Conservation (phyloP, 352 stramenopile species). For the Paralagenidium karlingii region DNA sequence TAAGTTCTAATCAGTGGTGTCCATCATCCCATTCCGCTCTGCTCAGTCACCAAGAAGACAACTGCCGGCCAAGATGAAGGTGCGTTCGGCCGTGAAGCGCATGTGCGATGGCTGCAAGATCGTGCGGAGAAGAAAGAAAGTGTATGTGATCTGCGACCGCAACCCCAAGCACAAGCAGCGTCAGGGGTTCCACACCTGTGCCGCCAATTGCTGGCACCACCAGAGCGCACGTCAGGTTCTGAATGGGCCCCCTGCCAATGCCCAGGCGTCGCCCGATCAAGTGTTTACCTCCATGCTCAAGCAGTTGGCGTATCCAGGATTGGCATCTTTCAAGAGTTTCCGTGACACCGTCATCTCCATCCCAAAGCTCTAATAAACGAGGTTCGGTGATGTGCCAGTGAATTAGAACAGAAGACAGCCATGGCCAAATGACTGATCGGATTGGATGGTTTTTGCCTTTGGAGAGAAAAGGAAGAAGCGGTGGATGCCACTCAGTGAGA, state of each 20-base stretch:
- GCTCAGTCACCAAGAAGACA: not conserved
- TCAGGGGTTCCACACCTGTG: constrained; percentile 82
- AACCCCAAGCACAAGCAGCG: constrained; percentile 90
- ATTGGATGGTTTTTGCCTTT: not conserved
- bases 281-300: constrained; percentile 88
- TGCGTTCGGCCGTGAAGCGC: constrained; percentile 82
- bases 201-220: constrained; percentile 7
- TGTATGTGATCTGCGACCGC: constrained; percentile 87
- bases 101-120: constrained; percentile 89
- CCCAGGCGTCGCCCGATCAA: constrained; percentile 80
- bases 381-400: not conserved
- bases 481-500: too few species aligned
- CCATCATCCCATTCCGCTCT: not conserved
- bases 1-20: too few species aligned
- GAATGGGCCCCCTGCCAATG: not conserved
- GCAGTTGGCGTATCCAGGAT: constrained; percentile 88
- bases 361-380: constrained; percentile 45
- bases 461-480: not conserved
- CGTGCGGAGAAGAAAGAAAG: constrained; percentile 70
- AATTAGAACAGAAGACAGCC: not conserved
- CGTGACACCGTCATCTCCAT: constrained; percentile 55
- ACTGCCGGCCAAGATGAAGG: constrained; percentile 83
- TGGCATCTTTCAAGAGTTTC: constrained; percentile 67
- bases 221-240: constrained; percentile 1
- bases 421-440: not conserved